Percentiles rank a stretch among this genome's conserved stretches.
phyloP scores from a whole-genome alignment of 805 yeast species.

The Ogataea philodendri region DNA sequence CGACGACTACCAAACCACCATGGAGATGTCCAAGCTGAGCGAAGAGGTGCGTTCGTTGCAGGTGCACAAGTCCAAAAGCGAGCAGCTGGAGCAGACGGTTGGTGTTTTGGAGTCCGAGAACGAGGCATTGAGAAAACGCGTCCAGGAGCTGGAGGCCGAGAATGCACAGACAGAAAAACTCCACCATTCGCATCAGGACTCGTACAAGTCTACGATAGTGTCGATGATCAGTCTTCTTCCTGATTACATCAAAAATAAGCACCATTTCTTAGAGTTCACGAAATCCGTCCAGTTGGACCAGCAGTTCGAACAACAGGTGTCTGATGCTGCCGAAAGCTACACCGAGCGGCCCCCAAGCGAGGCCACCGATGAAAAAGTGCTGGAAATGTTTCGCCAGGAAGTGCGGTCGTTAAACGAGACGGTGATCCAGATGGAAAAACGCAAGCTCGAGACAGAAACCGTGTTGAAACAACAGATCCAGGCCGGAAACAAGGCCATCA shows the following conservation, averaged over 20 bases:
- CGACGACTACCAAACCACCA: too few species aligned
- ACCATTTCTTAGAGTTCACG: slow-evolving; percentile 8
- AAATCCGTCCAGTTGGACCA: background rate
- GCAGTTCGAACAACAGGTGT: background rate
- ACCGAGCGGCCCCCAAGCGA: slow-evolving; percentile 16
- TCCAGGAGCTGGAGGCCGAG: slow-evolving; percentile 1
- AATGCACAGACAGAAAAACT: too few species aligned
- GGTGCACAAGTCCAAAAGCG: slow-evolving; percentile 18
- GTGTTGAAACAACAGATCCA: slow-evolving; percentile 22
- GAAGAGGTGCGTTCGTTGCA: slow-evolving; percentile 14
- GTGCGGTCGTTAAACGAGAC: slow-evolving; percentile 25
- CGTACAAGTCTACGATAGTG: slow-evolving; percentile 5
- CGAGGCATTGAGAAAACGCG: slow-evolving; percentile 1
- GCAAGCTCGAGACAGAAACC: slow-evolving; percentile 25
- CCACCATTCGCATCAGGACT: too few species aligned
- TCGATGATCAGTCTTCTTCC: slow-evolving; percentile 12
- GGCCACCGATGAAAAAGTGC: slow-evolving; percentile 29
- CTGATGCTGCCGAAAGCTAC: slow-evolving; percentile 4
- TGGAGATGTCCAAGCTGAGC: slow-evolving; percentile 12
- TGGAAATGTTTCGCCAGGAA: slow-evolving; percentile 31
- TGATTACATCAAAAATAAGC: slow-evolving; percentile 9
- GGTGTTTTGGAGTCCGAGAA: slow-evolving; percentile 3
- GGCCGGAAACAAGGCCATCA: slow-evolving; percentile 28
- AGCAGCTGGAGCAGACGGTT: slow-evolving; percentile 8
- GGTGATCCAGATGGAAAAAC: slow-evolving; percentile 21